phyloP scores from a whole-genome alignment of 83 land plant species.

The Picea abies region DNA sequence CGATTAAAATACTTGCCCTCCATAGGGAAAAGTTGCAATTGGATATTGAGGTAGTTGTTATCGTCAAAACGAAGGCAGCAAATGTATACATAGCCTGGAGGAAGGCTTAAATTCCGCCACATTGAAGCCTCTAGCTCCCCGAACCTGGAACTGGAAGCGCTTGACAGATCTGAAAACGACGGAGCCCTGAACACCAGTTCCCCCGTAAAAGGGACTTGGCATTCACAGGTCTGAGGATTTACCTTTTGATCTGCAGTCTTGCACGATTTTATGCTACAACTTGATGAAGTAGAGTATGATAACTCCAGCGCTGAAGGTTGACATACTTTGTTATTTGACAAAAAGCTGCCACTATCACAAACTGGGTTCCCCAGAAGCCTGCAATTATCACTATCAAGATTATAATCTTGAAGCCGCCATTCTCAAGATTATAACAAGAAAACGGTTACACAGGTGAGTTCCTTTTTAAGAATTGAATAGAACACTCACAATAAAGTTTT shows the following conservation, averaged over 20 bases:
- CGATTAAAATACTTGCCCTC: constrained; percentile 45
- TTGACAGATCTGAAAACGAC: constrained; percentile 47
- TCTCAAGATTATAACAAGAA: too few relatives aligned
- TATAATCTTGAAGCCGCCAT: too few relatives aligned
- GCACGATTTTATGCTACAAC: constrained; percentile 45
- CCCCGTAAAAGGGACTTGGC: constrained; percentile 58
- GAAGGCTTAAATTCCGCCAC: constrained; percentile 42
- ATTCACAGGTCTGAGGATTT: constrained; percentile 61
- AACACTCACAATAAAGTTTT: not conserved
- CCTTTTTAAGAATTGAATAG: too few relatives aligned
- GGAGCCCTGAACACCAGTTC: constrained; percentile 55
- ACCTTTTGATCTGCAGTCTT: constrained; percentile 33
- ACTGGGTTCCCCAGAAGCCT: constrained; percentile 72
- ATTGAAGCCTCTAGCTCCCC: constrained; percentile 45
- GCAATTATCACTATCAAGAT: constrained; percentile 2
- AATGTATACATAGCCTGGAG: constrained; percentile 49
- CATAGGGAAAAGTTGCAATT: constrained; percentile 60
- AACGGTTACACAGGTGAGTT: too few relatives aligned
- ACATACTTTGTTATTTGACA: constrained; percentile 39
- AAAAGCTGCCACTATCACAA: constrained; percentile 18
- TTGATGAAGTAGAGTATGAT: constrained; percentile 55
- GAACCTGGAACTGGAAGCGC: constrained; percentile 22
- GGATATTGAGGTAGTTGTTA: constrained; percentile 56
- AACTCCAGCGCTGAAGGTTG: constrained; percentile 23
- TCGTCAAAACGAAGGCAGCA: constrained; percentile 45